Percentiles rank a stretch among this genome's conserved stretches.
phyloP scores from a whole-genome alignment of 1,139 yeast species.

The Pichia sp. region DNA sequence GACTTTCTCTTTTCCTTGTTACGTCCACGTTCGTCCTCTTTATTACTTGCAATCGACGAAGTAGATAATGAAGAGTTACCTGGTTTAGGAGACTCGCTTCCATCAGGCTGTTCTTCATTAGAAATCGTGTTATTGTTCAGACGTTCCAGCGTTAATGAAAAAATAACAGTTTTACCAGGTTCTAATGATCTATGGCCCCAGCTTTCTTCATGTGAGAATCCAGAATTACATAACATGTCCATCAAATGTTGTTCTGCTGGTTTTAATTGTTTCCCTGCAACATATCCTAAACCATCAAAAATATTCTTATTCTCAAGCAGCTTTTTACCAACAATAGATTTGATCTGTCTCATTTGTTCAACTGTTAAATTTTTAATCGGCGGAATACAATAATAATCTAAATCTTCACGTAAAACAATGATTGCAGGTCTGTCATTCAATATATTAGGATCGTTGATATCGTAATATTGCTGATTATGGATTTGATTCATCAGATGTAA shows the following conservation, averaged over 20 bases:
- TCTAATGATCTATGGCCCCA: slow-evolving; percentile 92
- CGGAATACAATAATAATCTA: slow-evolving; percentile 89
- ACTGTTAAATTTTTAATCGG: slow-evolving; percentile 47
- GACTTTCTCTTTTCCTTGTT: slow-evolving; percentile 24
- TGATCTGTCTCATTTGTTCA: slow-evolving; percentile 57
- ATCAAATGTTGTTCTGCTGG: slow-evolving; percentile 93
- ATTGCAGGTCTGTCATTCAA: slow-evolving; percentile 82
- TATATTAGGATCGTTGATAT: slow-evolving; percentile 45
- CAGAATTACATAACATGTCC: slow-evolving; percentile 92
- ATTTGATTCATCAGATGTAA: slow-evolving; percentile 30
- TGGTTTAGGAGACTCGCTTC: no score
- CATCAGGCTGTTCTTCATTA: slow-evolving; percentile 28
- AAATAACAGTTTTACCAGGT: slow-evolving; percentile 78
- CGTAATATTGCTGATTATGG: slow-evolving; percentile 30
- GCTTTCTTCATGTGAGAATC: slow-evolving; percentile 57
- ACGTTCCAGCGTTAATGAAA: slow-evolving; percentile 78
- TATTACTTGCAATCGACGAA: slow-evolving; percentile 20
- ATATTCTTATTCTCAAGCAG: slow-evolving; percentile 54
- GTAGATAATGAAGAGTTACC: no score
- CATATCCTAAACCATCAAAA: slow-evolving; percentile 63
- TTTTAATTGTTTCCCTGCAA: slow-evolving; percentile 51
- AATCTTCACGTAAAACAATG: slow-evolving; percentile 86
- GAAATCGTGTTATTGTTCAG: slow-evolving; percentile 36
- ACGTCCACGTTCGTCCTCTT: slow-evolving; percentile 13
- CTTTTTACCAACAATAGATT: slow-evolving; percentile 61